phyloP scores from a whole-genome alignment of 2,329 filamentous ascomycete genomes.

The Bipolaris cookei region DNA sequence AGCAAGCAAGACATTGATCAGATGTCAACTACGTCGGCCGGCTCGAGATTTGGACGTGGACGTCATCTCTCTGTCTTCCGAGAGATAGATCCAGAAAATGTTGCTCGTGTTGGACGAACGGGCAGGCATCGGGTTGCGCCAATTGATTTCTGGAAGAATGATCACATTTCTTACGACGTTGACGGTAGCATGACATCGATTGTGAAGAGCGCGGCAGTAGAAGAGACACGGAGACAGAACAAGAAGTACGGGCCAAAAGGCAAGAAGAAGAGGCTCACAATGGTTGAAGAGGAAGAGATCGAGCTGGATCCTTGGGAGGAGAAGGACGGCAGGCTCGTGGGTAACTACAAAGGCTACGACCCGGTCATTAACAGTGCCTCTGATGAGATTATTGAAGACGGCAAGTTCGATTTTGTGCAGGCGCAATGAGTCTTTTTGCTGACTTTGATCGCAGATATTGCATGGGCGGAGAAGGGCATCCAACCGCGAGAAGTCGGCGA shows the following conservation, averaged over 20 bases:
- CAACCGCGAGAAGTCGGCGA: constrained; percentile 64
- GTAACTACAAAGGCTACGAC: constrained; percentile 70
- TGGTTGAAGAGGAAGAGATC: constrained; percentile 61
- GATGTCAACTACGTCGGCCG: constrained; percentile 42
- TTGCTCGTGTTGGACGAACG: constrained; percentile 60
- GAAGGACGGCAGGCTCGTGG: constrained; percentile 66
- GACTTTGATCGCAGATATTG: constrained; percentile 58
- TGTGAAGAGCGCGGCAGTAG: constrained; percentile 72
- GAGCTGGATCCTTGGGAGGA: constrained; percentile 74
- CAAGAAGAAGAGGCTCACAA: constrained; percentile 39
- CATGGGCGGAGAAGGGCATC: constrained; percentile 64
- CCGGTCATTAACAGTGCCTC: constrained; percentile 63
- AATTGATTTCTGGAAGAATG: constrained; percentile 85
- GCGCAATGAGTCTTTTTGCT: constrained; percentile 6
- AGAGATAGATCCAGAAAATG: constrained; percentile 40
- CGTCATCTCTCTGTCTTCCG: constrained; percentile 46
- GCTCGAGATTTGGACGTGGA: constrained; percentile 42
- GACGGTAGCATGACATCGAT: constrained; percentile 77
- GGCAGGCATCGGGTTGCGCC: constrained; percentile 80
- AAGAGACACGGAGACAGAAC: constrained; percentile 42
- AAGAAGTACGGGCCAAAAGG: constrained; percentile 36
- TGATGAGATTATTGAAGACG: constrained; percentile 57
- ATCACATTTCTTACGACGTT: constrained; percentile 73
- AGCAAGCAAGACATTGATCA: constrained; percentile 42
- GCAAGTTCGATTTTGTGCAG: constrained; percentile 36